These are phyloP conservation scores for Debaryomycetaceae sp. DNA, from an alignment of 1,139 yeast species.

Conservation along the genomic window DNA sequence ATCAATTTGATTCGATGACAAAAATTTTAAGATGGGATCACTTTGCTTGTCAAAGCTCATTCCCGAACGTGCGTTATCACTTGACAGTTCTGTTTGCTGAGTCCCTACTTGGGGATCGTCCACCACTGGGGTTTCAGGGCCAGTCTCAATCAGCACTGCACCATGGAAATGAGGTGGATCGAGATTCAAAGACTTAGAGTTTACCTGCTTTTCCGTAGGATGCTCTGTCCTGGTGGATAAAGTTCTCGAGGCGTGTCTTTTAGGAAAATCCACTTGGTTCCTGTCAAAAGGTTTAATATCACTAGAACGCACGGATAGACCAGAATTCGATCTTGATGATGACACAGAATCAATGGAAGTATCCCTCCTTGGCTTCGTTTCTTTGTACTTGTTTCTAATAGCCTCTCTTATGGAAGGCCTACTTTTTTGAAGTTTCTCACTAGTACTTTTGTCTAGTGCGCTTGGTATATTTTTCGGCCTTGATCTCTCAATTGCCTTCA, in stretches of 20 bases:
- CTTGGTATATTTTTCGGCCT: constrained; percentile 31
- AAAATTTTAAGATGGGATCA: constrained; percentile 36
- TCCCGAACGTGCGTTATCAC: not conserved
- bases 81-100: not conserved
- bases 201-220: not conserved
- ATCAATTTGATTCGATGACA: constrained; percentile 28
- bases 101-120: not conserved
- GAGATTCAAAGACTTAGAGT: not conserved
- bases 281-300: constrained; percentile 2
- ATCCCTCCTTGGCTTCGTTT: constrained; percentile 22
- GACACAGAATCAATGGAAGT: constrained; percentile 18
- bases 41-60: constrained; percentile 21
- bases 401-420: constrained; percentile 32
- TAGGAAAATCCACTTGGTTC: constrained; percentile 5
- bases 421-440: constrained; percentile 6
- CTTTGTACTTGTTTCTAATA: constrained; percentile 33
- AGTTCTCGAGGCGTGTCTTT: constrained; percentile 5
- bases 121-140: not conserved
- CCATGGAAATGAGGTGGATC: not conserved
- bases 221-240: constrained; percentile 1
- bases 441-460: constrained; percentile 1
- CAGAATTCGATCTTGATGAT: constrained; percentile 16
- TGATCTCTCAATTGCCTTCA: constrained; percentile 43
- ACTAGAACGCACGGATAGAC: constrained; percentile 1
- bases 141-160: not conserved